phyloP scores from a whole-genome alignment of 176 grass and related monocot species.

The Lolium rigidum region DNA sequence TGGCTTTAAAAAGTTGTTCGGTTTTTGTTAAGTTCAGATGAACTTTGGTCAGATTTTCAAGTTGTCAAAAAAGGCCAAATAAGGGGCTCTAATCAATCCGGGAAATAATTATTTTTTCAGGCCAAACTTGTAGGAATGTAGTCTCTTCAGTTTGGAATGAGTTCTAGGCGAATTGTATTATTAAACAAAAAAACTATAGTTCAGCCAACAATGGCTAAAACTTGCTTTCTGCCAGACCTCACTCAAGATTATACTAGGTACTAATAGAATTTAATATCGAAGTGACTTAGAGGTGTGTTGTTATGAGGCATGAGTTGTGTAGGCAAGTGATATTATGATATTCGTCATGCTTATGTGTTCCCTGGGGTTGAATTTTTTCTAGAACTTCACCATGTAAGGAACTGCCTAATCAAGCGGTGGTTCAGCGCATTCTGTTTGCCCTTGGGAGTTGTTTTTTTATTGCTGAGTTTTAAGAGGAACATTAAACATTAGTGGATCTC shows the following conservation, averaged over 20 bases:
- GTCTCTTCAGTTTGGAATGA: neutral
- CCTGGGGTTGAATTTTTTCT: slow-evolving; percentile 37
- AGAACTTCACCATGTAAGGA: slow-evolving; percentile 89
- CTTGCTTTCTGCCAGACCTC: neutral
- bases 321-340: neutral
- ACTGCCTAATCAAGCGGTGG: slow-evolving; percentile 71
- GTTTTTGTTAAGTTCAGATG: neutral
- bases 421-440: too few species aligned
- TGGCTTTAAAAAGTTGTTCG: neutral
- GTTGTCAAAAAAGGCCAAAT: neutral
- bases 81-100: neutral
- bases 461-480: neutral
- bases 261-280: neutral
- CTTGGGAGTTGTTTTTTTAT: neutral
- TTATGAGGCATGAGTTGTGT: neutral
- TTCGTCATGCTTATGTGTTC: neutral
- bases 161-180: neutral
- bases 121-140: neutral
- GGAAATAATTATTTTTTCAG: neutral
- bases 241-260: neutral
- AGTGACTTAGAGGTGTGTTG: neutral
- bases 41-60: neutral
- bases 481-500: neutral
- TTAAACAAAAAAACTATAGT: neutral
- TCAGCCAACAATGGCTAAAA: neutral